A percentile compares a stretch with the other conserved stretches of the same genome.
Conservation (phyloP, 2,329 filamentous ascomycete species). For the Penicillium sp. region DNA sequence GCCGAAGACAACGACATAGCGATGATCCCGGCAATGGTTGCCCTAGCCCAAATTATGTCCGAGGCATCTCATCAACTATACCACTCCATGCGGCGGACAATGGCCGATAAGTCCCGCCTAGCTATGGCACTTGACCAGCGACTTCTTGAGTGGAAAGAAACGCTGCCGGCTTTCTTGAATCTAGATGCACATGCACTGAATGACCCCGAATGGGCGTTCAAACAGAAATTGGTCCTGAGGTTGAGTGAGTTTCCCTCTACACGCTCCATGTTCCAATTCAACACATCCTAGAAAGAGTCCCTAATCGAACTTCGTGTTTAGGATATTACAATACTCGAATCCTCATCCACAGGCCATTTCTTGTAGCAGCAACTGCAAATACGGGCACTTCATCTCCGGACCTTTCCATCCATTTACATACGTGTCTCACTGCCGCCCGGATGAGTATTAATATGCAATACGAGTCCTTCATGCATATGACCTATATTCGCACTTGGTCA, state of each 20-base stretch:
- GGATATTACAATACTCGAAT: slow-evolving; percentile 34
- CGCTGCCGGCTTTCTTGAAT: slow-evolving; percentile 20
- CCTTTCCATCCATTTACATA: slow-evolving; percentile 20
- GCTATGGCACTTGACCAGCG: slow-evolving; percentile 23
- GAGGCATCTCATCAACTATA: slow-evolving; percentile 31
- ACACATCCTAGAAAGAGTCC: too few relatives aligned
- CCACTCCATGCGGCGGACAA: slow-evolving; percentile 21
- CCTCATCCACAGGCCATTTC: slow-evolving; percentile 32
- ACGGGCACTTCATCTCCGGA: not conserved
- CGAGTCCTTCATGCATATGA: slow-evolving; percentile 21
- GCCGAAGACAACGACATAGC: slow-evolving; percentile 25
- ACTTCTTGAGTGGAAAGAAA: slow-evolving; percentile 24
- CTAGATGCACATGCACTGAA: slow-evolving; percentile 24
- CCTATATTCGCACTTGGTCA: slow-evolving; percentile 34
- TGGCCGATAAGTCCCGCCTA: slow-evolving; percentile 23
- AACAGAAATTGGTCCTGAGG: slow-evolving; percentile 33
- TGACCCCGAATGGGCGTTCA: slow-evolving; percentile 34
- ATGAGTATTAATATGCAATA: slow-evolving; percentile 32
- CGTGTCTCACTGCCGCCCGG: slow-evolving; percentile 29
- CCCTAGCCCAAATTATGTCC: slow-evolving; percentile 29
- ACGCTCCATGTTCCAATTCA: too few relatives aligned
- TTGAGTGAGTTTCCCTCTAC: slow-evolving; percentile 16
- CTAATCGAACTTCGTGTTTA: not conserved
- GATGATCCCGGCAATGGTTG: slow-evolving; percentile 30
- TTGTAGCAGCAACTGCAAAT: slow-evolving; percentile 21